Evolutionary conservation across 1,139 yeast genomes (phyloP), one percentile per base, ranked within the genome.

Genomic region (Zygoascus sp.): DNA sequence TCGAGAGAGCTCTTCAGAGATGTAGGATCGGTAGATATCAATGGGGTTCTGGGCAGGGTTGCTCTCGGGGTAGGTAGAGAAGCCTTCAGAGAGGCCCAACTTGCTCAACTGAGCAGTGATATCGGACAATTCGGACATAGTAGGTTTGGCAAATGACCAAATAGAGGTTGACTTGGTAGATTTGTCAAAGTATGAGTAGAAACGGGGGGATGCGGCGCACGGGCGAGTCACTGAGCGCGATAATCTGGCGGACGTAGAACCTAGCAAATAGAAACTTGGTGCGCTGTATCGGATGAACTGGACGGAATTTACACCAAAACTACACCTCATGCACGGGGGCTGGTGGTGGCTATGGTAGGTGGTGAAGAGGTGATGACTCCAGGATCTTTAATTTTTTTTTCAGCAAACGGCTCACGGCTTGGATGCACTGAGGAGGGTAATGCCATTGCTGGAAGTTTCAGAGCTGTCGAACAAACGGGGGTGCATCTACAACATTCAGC

Each of bases 21-120:
- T 87, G 68, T 87, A 89, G 66, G 89, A 86, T 74, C 97, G 85
- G 75, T 84, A 80, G 37, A 87, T 74, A 62, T 89, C 97, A 53
- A 81, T 78, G 5, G 89, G 81, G 65, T 86, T 88, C 63, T 72
- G 73, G 44, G 76, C 78, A n/a, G 95, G 94, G 59, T 69, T 75
- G 0, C 95, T 80, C 38, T 74, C 77, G 35, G 73, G 73, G 51
- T 61, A 65, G 15, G 58, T 53, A 27, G 51, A 21, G 40, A 49
- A 45, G 10, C 42, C 50, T 20, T 56, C 58, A 34, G 50, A 41
- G 38, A 67, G 51, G 10, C 69, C 70, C 21, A 66, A 58, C 43
- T 56, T 51, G 25, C 58, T 44, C 32, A 67, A 57, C 44, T 55
- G 55, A 11, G 53, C 40, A 21, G 67, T 52, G 38, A 66, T 51